These are phyloP conservation scores for Dendryphion nanum DNA, from an alignment of 2,329 filamentous ascomycete species.

Conservation along the genomic window DNA sequence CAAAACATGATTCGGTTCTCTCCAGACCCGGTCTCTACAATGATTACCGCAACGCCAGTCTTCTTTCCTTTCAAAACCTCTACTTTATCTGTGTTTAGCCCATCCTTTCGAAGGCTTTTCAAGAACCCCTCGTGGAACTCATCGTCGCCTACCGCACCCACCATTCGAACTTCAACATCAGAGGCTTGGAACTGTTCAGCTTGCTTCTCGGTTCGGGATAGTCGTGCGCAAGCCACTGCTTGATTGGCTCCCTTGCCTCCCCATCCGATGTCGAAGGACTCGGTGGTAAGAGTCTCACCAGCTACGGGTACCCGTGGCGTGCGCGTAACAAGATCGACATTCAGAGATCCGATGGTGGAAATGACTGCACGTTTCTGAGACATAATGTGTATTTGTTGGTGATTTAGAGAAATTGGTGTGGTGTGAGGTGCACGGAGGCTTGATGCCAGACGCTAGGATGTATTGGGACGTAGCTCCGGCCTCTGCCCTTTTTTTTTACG, in stretches of 20 bases:
- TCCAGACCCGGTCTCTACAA: slow-evolving; percentile 48
- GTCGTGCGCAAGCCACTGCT: slow-evolving; percentile 81
- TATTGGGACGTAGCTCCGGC: no score
- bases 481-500: no score
- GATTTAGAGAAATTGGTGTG: no score
- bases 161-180: slow-evolving; percentile 48
- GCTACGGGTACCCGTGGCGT: slow-evolving; percentile 78
- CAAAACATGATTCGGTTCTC: slow-evolving; percentile 51
- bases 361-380: slow-evolving; percentile 51
- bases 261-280: slow-evolving; percentile 73
- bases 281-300: slow-evolving; percentile 84
- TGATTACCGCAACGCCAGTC: slow-evolving; percentile 50
- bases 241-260: slow-evolving; percentile 97
- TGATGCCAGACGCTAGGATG: no score
- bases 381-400: slow-evolving; percentile 5
- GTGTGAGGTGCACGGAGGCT: no score
- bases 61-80: slow-evolving; percentile 42
- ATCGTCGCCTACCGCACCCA: slow-evolving; percentile 51
- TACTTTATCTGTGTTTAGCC: slow-evolving; percentile 43
- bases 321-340: slow-evolving; percentile 88
- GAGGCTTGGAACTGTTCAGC: slow-evolving; percentile 17
- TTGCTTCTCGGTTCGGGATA: slow-evolving; percentile 58
- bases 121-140: slow-evolving; percentile 41
- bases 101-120: slow-evolving; percentile 44
- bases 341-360: slow-evolving; percentile 86